These are phyloP conservation scores for Scleromitrula shiraiana DNA, from an alignment of 2,329 filamentous ascomycete genomes.

Conservation along the genomic window DNA sequence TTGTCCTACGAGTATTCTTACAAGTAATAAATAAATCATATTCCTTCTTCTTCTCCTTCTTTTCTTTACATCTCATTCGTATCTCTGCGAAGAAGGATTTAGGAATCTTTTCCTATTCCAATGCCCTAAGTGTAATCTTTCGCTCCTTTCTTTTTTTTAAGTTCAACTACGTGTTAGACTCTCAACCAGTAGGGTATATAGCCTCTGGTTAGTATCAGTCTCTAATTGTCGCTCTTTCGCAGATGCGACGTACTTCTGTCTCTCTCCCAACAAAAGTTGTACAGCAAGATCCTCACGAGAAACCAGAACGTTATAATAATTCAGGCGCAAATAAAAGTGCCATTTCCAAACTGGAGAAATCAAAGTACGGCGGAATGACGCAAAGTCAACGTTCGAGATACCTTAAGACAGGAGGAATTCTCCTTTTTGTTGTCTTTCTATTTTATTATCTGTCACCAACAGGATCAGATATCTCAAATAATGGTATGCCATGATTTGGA, in stretches of 20 bases:
- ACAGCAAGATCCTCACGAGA: constrained; percentile 56
- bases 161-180: constrained; percentile 3
- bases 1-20: no score
- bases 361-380: constrained; percentile 52
- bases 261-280: constrained; percentile 54
- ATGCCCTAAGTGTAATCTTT: constrained; percentile 5
- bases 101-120: constrained; percentile 3
- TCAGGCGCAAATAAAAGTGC: constrained; percentile 34
- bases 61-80: not conserved
- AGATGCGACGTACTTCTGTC: constrained; percentile 59
- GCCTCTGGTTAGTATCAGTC: constrained; percentile 7
- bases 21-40: no score
- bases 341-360: constrained; percentile 42
- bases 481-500: constrained; percentile 14
- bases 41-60: not conserved
- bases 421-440: constrained; percentile 50
- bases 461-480: constrained; percentile 33
- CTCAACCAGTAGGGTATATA: not conserved
- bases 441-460: constrained; percentile 57
- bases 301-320: constrained; percentile 50
- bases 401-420: constrained; percentile 56
- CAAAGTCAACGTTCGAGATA: constrained; percentile 59
- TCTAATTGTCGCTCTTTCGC: constrained; percentile 16
- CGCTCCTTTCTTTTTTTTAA: constrained; percentile 9
- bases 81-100: not conserved